phyloP scores from a whole-genome alignment of 139 green algal genomes.

The Raphidocelis subcapitata region DNA sequence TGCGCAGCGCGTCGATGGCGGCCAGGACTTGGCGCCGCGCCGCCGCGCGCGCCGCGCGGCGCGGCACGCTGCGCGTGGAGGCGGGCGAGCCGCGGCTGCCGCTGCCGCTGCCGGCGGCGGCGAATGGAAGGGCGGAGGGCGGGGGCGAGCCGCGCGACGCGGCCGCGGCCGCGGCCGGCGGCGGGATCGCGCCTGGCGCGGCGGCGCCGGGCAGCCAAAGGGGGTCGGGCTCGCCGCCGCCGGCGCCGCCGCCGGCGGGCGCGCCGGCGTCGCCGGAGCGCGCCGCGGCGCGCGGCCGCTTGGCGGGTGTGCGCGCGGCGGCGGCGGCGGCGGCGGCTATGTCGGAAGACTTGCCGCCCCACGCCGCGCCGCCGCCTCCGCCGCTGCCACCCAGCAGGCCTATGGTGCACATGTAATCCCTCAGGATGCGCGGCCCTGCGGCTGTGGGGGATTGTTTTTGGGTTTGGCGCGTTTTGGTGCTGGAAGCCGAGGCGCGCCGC shows the following conservation, averaged over 20 bases:
- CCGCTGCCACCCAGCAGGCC: too few relatives aligned
- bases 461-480: background rate
- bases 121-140: background rate
- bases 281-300: background rate
- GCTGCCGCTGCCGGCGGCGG: background rate
- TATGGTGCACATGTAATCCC: too few relatives aligned
- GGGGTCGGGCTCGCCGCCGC: background rate
- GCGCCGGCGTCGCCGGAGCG: background rate
- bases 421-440: too few relatives aligned
- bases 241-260: constrained; percentile 8
- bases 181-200: constrained; percentile 10
- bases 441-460: too few relatives aligned
- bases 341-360: background rate
- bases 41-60: too few relatives aligned
- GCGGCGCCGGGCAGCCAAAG: background rate
- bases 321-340: background rate
- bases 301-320: background rate
- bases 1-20: too few relatives aligned
- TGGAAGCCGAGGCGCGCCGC: background rate
- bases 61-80: too few relatives aligned
- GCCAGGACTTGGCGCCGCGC: too few relatives aligned
- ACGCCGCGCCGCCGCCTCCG: too few relatives aligned
- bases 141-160: background rate
- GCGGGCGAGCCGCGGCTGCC: background rate
- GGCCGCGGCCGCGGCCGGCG: background rate